A percentile compares a stretch with the other conserved stretches of the same genome.
phyloP scores from a whole-genome alignment of 495 filamentous ascomycete species.

The Hypoxylon lienhwacheense region DNA sequence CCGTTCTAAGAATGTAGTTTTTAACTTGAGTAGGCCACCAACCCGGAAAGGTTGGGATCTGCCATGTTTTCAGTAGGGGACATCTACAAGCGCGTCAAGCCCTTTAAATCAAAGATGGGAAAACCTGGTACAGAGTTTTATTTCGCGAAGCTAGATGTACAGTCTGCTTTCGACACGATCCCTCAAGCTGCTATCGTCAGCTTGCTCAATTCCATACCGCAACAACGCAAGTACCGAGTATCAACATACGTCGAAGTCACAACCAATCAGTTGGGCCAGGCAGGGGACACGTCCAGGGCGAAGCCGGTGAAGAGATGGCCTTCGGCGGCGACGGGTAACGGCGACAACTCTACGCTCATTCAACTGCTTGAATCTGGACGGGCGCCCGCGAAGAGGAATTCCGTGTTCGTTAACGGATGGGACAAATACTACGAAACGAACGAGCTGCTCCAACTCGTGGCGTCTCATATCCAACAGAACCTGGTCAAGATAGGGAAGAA shows the following conservation, averaged over 20 bases:
- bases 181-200: slow-evolving; percentile 74
- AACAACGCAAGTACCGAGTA: slow-evolving; percentile 69
- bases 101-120: slow-evolving; percentile 60
- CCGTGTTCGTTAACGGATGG: slow-evolving; percentile 73
- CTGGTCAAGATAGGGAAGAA: slow-evolving; percentile 87
- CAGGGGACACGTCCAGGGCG: slow-evolving; percentile 19
- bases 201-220: slow-evolving; percentile 65
- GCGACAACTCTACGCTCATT: slow-evolving; percentile 56
- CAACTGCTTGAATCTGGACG: slow-evolving; percentile 55
- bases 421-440: slow-evolving; percentile 56
- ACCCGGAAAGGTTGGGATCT: slow-evolving; percentile 67
- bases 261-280: slow-evolving; percentile 41
- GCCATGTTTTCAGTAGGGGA: slow-evolving; percentile 80
- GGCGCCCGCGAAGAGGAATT: slow-evolving; percentile 57
- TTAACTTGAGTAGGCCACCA: slow-evolving; percentile 45
- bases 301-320: slow-evolving; percentile 67
- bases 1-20: background rate
- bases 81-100: slow-evolving; percentile 72
- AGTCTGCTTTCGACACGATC: slow-evolving; percentile 93
- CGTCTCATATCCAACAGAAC: slow-evolving; percentile 78
- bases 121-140: slow-evolving; percentile 50
- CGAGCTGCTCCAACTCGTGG: slow-evolving; percentile 67
- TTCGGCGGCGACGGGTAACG: slow-evolving; percentile 56
- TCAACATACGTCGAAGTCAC: slow-evolving; percentile 73
- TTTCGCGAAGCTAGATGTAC: slow-evolving; percentile 91